phyloP scores from a whole-genome alignment of 1,139 yeast species.

The Yamadazyma sp. region DNA sequence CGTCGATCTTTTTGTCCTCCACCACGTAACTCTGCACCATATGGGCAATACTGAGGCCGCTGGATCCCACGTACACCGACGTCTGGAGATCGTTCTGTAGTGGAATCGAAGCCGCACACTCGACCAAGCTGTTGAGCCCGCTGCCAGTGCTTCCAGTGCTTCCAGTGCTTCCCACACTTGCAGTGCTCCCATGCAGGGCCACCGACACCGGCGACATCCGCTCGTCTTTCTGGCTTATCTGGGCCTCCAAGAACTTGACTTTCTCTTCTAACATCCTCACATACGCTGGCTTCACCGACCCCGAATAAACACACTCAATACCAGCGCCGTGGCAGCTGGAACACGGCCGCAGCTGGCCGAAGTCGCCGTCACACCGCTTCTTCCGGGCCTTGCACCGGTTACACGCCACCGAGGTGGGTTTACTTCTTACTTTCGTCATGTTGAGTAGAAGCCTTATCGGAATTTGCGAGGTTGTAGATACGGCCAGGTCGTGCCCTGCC shows the following conservation, averaged over 20 bases:
- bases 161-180: background rate
- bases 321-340: conserved; percentile 5
- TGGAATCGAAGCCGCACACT: conserved; percentile 13
- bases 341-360: conserved; percentile 2
- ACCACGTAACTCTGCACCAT: conserved; percentile 10
- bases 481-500: background rate
- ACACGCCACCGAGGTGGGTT: conserved; percentile 4
- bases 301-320: conserved; percentile 5
- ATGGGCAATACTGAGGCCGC: conserved; percentile 9
- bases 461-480: background rate
- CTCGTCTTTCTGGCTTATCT: conserved; percentile 1
- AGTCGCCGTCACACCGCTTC: conserved; percentile 11
- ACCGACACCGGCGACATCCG: background rate
- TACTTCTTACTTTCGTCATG: background rate
- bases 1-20: conserved; percentile 1
- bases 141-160: background rate
- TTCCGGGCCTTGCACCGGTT: conserved; percentile 10
- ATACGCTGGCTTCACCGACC: conserved; percentile 6
- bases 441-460: background rate
- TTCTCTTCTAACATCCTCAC: conserved; percentile 6
- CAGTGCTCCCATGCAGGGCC: background rate
- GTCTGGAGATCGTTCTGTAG: conserved; percentile 10
- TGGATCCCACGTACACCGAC: conserved; percentile 10
- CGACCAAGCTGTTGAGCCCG: conserved; percentile 5
- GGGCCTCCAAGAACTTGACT: conserved; percentile 5